These are phyloP conservation scores for Stephania yunnanensis DNA, from an alignment of 164 flowering plant genomes.

Conservation along the genomic window DNA sequence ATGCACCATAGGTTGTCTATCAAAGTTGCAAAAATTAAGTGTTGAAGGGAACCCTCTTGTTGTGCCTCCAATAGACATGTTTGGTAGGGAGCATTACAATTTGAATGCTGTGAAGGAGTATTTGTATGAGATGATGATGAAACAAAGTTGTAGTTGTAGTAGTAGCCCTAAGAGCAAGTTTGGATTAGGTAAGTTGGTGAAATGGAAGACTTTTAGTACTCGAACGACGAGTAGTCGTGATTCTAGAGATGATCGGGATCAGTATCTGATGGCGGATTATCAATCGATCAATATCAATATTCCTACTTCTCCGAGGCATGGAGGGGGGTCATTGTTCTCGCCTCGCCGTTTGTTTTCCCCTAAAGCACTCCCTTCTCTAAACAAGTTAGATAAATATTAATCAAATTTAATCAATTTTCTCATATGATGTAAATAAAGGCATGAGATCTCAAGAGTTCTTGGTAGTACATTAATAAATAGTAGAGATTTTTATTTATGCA, in stretches of 20 bases:
- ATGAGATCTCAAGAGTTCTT: no score
- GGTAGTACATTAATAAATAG: no score
- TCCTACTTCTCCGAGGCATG: constrained; percentile 51
- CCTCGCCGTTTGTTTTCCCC: constrained; percentile 70
- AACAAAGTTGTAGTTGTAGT: constrained; percentile 14
- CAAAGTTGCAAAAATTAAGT: constrained; percentile 52
- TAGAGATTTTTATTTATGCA: no score
- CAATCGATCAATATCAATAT: constrained; percentile 53
- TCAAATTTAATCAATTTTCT: no score
- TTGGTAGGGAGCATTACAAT: constrained; percentile 35
- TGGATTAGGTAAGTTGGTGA: constrained; percentile 53
- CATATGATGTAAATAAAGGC: no score
- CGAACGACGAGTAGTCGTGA: not conserved
- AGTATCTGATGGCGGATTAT: constrained; percentile 37
- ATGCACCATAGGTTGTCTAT: constrained; percentile 63
- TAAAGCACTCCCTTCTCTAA: not conserved
- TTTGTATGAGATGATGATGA: constrained; percentile 48
- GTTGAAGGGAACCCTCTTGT: constrained; percentile 83
- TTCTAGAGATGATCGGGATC: constrained; percentile 28
- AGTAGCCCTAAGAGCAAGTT: constrained; percentile 33
- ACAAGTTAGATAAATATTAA: not conserved
- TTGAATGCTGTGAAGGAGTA: constrained; percentile 53
- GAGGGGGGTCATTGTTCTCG: constrained; percentile 46
- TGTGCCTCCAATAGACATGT: constrained; percentile 64
- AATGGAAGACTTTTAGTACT: constrained; percentile 43